Evolutionary conservation across 345 rosid species (phyloP).

Genomic region (Eucalyptus regnans): DNA sequence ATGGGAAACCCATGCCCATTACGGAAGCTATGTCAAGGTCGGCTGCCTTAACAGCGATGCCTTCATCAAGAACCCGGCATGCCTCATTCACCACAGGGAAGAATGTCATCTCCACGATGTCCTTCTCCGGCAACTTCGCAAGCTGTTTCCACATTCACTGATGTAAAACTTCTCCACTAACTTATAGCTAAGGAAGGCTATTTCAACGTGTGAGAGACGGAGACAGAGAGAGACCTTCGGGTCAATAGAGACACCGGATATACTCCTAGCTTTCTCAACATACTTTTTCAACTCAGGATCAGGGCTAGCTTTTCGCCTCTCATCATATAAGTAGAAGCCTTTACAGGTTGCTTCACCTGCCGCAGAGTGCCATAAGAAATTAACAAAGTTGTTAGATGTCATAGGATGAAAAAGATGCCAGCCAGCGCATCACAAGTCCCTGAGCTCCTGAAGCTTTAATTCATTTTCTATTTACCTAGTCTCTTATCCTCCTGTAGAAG

Average conservation of each 20-base stretch:
- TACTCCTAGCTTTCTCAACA: slow-evolving; percentile 70
- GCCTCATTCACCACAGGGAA: slow-evolving; percentile 97
- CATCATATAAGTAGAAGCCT: slow-evolving; percentile 83
- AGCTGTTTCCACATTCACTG: slow-evolving; percentile 23
- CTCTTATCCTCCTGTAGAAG: no score
- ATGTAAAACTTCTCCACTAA: slow-evolving; percentile 8
- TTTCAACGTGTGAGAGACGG: background rate
- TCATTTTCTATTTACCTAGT: no score
- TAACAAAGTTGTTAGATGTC: background rate
- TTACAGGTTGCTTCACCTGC: slow-evolving; percentile 75
- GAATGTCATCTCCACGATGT: slow-evolving; percentile 86
- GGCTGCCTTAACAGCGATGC: slow-evolving; percentile 86
- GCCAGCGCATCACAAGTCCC: slow-evolving; percentile 56
- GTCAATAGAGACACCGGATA: slow-evolving; percentile 58
- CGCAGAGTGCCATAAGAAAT: background rate
- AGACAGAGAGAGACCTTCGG: slow-evolving; percentile 45
- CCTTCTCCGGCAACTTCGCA: slow-evolving; percentile 56
- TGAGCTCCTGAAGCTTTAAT: slow-evolving; percentile 39
- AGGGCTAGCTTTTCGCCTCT: slow-evolving; percentile 68
- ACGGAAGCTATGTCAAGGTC: slow-evolving; percentile 83
- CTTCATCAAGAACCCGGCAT: slow-evolving; percentile 83
- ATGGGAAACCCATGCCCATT: slow-evolving; percentile 98
- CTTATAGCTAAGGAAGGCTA: background rate
- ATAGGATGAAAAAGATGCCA: slow-evolving; percentile 20
- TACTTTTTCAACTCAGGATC: slow-evolving; percentile 73